Base-by-base conservation (phyloP, 495 filamentous ascomycete species). In the Tetracladium marchalianum region DNA sequence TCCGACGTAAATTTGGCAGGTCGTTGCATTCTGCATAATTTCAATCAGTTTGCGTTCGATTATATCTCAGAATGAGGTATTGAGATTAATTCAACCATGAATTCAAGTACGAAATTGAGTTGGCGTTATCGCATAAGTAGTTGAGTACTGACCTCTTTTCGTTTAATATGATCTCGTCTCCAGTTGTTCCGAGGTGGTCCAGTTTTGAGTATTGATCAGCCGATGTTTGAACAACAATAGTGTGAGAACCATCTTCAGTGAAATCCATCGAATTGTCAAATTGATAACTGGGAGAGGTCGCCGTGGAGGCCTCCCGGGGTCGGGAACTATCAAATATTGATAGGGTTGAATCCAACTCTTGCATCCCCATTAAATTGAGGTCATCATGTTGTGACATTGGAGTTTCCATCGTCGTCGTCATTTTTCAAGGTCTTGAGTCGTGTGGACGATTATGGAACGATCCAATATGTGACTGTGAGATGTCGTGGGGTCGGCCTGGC, bases 271-370 rank as follows among this genome's bases (percentile, higher is more conserved):
- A n/a, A 13, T 15, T 19, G 16, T 36, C 35, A 16, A 4, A n/a
- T 36, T 41, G 39, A n/a, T n/a, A 12, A 15, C n/a, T 41, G n/a
- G 39, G n/a, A 15, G 17, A 18, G n/a, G 39, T 12, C 17, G 17
- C n/a, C 12, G 39, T n/a, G 39, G n/a, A 31, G 2, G 39, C 12
- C n/a, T 18, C 39, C 12, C 12, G 39, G 39, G 39, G 38, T 49
- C 51, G 35, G 31, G 54, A 45, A 10, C 44, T 39, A 13, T 58
- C 52, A 36, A 58, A 55, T 38, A 53, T 50, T 36, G 42, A 46
- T 17, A 56, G 47, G 41, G 55, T 52, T 27, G 56, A 56, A 33
- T 60, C 57, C 31, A 60, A 39, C 50, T 60, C 57, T 55, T 51
- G 46, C 10, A 60, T 41, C 7, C 57, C 57, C 57, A 60, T 60